Evolutionary conservation across 2,329 filamentous ascomycete species (phyloP).

Genomic region (Podosphaera leucotricha): DNA sequence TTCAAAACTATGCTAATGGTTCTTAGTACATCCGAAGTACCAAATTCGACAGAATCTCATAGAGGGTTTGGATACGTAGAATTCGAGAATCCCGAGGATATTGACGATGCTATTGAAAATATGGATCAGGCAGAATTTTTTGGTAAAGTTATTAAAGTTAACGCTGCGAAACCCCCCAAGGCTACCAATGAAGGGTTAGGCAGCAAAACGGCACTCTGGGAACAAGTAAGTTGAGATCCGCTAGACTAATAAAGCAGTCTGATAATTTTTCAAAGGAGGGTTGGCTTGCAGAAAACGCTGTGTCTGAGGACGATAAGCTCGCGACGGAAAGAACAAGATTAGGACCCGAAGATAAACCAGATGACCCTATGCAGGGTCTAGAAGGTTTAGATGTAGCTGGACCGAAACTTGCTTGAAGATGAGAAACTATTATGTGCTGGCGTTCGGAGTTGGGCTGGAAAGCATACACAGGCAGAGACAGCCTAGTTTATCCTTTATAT

Average conservation of each 20-base stretch:
- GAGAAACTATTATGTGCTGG: too few relatives aligned
- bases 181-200: conserved; percentile 68
- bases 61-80: conserved; percentile 94
- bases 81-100: conserved; percentile 67
- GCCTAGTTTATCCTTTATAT: too few relatives aligned
- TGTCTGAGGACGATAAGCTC: conserved; percentile 52
- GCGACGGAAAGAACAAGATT: conserved; percentile 30
- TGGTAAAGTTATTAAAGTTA: conserved; percentile 77
- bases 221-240: conserved; percentile 59
- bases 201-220: conserved; percentile 87
- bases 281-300: conserved; percentile 74
- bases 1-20: conserved; percentile 2
- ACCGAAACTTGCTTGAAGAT: conserved; percentile 59
- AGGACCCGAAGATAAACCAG: conserved; percentile 28
- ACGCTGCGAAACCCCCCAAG: conserved; percentile 77
- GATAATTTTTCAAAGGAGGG: conserved; percentile 41
- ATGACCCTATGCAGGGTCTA: conserved; percentile 88
- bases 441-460: too few relatives aligned
- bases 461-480: too few relatives aligned
- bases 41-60: conserved; percentile 56
- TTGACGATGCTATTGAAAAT: conserved; percentile 89
- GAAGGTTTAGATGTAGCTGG: conserved; percentile 88
- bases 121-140: conserved; percentile 97
- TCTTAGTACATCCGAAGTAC: conserved; percentile 48
- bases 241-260: conserved; percentile 1